Evolutionary conservation across 179 eudicot species (phyloP), one percentile per base, ranked within the genome.

Genomic region (Silene noctiflora): DNA sequence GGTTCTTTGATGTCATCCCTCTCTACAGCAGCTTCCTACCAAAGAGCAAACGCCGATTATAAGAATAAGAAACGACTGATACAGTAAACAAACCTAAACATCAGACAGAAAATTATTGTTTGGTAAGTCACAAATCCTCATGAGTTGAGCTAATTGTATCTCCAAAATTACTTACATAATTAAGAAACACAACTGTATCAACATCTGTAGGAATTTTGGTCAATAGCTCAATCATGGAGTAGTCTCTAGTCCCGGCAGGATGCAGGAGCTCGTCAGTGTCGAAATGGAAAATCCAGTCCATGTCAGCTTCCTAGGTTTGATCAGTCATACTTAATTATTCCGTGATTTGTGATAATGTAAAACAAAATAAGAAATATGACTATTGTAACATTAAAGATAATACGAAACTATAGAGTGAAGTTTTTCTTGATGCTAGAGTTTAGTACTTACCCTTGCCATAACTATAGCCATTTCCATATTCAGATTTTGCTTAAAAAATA

Each of bases 391-490:
- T 0, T 25, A 3, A 61, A 33, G 13, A 13, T 11, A 39, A 5
- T 21, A 64, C 24, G 3, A 4, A 3, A 31, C 17, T 14, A 51
- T 14, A 16, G 16, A 42, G 13, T 46, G 20, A 19, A 73, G 48
- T 9, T 9, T 27, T 72, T 65, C 19, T 29, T 27, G 3, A n/a
- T 14, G 21, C 19, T 29, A 39, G 11, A 17, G 11, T 0, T 3
- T 21, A 13, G 72, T 72, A 11, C 88, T 42, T 90, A 95, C 99
- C 90, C 98, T 88, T 55, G 98, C 99, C 97, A 89, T 89, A 82
- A 86, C 86, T 68, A 95, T 90, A 42, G 91, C 99, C 97, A 88
- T 95, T 84, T 95, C 99, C 98, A 95, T 95, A 72, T 95, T 95
- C 24, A 95, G 88, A 25, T 90, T 85, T 78, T 95, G 99, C 89